A percentile compares a stretch with the other conserved stretches of the same genome.
These are phyloP conservation scores for Posidonia oceanica DNA, from an alignment of 116 monocot species.

Conservation along the genomic window DNA sequence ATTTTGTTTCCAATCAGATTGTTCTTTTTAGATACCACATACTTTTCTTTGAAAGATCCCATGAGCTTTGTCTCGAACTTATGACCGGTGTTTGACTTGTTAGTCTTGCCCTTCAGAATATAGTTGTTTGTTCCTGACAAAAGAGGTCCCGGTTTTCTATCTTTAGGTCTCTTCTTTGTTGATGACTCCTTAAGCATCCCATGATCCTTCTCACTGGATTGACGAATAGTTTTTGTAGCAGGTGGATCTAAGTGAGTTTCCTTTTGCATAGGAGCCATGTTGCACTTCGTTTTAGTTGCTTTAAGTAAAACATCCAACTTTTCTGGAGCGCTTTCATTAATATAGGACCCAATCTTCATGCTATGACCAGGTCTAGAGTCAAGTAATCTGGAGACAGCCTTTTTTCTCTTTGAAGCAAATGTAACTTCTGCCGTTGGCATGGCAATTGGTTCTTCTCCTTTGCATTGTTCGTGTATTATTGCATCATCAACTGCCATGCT, in stretches of 20 bases:
- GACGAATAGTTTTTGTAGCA: background rate
- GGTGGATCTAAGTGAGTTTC: background rate
- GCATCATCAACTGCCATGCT: background rate
- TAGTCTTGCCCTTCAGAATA: background rate
- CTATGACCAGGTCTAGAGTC: background rate
- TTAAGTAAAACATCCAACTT: background rate
- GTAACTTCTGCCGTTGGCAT: background rate
- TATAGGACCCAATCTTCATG: background rate
- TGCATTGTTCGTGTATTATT: background rate
- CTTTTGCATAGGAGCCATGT: background rate
- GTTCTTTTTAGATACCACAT: background rate
- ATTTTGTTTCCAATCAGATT: conserved; percentile 5
- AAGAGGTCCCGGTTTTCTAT: background rate
- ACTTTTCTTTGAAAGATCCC: background rate
- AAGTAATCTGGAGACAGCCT: background rate
- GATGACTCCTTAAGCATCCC: background rate
- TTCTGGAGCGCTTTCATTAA: background rate
- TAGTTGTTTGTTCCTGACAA: background rate
- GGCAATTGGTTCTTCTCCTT: background rate
- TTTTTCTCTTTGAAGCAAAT: background rate
- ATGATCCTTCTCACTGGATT: background rate
- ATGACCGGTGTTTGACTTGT: background rate
- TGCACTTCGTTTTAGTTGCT: background rate
- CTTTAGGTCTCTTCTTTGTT: background rate
- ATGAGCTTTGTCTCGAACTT: background rate